Evolutionary conservation across 352 stramenopile genomes (phyloP).

Genomic region (Thraustochytrium sp.): DNA sequence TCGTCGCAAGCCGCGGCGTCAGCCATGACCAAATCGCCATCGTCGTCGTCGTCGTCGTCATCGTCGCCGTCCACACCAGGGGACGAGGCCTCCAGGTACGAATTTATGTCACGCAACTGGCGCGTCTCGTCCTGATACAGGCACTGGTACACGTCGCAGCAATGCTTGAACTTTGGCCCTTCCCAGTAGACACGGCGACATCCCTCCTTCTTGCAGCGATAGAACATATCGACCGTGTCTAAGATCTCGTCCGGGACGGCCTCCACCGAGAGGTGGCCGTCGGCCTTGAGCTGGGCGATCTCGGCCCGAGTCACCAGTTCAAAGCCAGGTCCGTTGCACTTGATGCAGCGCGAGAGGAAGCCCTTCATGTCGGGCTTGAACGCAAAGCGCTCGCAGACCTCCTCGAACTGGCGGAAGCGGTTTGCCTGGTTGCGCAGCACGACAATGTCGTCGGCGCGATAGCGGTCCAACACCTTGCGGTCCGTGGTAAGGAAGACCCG

Average conservation of each 20-base stretch:
- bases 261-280: background rate
- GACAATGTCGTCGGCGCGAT: background rate
- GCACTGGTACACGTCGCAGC: constrained; percentile 7
- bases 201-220: constrained; percentile 3
- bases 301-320: background rate
- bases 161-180: constrained; percentile 39
- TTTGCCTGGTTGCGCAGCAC: constrained; percentile 6
- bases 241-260: constrained; percentile 4
- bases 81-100: no score
- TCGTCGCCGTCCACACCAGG: no score
- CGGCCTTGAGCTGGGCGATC: background rate
- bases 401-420: background rate
- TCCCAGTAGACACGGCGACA: constrained; percentile 26
- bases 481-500: constrained; percentile 38
- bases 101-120: background rate
- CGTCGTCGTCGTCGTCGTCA: no score
- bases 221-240: background rate
- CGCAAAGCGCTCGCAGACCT: background rate
- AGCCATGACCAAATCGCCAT: no score
- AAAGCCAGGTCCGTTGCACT: constrained; percentile 10
- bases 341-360: constrained; percentile 34
- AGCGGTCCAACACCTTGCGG: background rate
- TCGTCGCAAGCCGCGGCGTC: no score
- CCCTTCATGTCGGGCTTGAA: background rate
- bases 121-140: background rate